These are phyloP conservation scores for Tetrapisispora arboricola DNA, from an alignment of 805 yeast genomes.

Conservation along the genomic window DNA sequence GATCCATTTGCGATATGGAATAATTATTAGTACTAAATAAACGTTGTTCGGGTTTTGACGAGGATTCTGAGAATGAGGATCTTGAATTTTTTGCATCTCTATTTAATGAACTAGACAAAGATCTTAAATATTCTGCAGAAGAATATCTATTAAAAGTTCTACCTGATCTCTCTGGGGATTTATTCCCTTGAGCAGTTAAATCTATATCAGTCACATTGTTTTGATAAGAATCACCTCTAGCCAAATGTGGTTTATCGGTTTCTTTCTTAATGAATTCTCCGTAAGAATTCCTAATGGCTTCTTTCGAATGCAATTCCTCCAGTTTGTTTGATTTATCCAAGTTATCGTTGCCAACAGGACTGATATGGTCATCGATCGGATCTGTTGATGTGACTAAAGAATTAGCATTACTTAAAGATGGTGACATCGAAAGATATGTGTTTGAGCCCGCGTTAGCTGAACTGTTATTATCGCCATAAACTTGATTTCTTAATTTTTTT, in stretches of 20 bases:
- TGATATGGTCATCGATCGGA: slow-evolving; percentile 13
- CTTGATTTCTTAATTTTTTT: slow-evolving; percentile 1
- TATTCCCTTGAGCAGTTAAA: slow-evolving; percentile 10
- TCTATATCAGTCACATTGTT: slow-evolving; percentile 40
- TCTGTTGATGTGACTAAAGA: slow-evolving; percentile 23
- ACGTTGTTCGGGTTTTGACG: slow-evolving; percentile 3
- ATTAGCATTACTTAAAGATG: slow-evolving; percentile 8
- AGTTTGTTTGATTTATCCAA: not conserved
- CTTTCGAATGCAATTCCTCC: not conserved
- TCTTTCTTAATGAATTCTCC: slow-evolving; percentile 22
- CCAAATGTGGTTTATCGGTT: slow-evolving; percentile 48
- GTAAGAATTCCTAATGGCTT: slow-evolving; percentile 21
- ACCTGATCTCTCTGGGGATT: slow-evolving; percentile 12
- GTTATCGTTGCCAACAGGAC: not conserved
- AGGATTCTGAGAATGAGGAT: slow-evolving; percentile 2
- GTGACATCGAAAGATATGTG: slow-evolving; percentile 7
- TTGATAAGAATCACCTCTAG: slow-evolving; percentile 70
- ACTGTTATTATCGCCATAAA: not conserved
- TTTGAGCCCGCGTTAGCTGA: not conserved
- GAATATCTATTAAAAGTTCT: slow-evolving; percentile 19
- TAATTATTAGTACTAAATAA: slow-evolving; percentile 22
- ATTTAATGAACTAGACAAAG: slow-evolving; percentile 28
- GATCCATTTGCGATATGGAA: slow-evolving; percentile 21
- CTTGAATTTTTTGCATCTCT: slow-evolving; percentile 14
- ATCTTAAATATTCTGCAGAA: slow-evolving; percentile 44